Base-by-base conservation (phyloP, 305 asterid genomes). In the Fraxinus paxiana region DNA sequence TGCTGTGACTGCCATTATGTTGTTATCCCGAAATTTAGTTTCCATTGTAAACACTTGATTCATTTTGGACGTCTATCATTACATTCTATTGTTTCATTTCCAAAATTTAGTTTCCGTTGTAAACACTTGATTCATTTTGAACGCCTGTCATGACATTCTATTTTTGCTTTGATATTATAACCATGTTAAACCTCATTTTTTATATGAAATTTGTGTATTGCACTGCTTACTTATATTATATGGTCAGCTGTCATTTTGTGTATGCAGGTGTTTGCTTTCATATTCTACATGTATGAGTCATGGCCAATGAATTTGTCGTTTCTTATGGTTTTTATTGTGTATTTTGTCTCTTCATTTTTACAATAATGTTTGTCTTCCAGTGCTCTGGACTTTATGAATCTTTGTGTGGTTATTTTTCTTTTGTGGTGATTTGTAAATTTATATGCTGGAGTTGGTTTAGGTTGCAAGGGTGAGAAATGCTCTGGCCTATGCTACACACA, bases 391-490 rank as follows among this genome's bases (percentile, higher is more conserved):
- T 20, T 65, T 75, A 37, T 77, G 70, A 5, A 15, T 79, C 77
- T 56, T 28, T 54, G 12, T 6, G 38, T 12, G 38, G 41, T 75
- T 43, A 38, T 79, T 28, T 10, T 15, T 71, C 56, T 30, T 7
- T 76, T 37, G 31, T 77, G 79, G 38, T 79, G 43, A 77, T 70
- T 34, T 28, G 61, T 13, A 54, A 18, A 74, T 74, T 28, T 69
- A 76, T 63, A 22, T 78, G 70, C 82, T 77, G 83, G 24, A 76
- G 70, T 73, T 80, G 85, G 70, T 80, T 80, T 87, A 96, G 99
- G 99, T 96, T 88, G 91, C 98, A 72, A 91, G 99, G 88, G 98
- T 96, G 85, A 86, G 98, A 88, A 96, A 91, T 88, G 96, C 98
- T 83, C 84, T 96, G 90, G 90, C 98, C 80, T 94, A 84, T 84